These are phyloP conservation scores for Trichoderma sp. DNA, from an alignment of 2,329 filamentous ascomycete genomes.

Conservation along the genomic window DNA sequence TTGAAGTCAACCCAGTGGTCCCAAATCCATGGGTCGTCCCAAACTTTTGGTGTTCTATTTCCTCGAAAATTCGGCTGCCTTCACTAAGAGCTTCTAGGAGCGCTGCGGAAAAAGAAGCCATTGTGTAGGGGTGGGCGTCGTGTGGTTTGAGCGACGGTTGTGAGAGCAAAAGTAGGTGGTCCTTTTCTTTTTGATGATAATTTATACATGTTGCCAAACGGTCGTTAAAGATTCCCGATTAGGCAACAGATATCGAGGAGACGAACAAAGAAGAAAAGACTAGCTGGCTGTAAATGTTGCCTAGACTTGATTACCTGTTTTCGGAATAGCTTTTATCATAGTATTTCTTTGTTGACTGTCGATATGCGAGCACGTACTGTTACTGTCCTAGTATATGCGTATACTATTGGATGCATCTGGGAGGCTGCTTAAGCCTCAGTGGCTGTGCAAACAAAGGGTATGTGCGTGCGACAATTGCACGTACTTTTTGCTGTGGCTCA, in stretches of 20 bases:
- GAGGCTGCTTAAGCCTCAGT: background rate
- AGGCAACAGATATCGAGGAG: background rate
- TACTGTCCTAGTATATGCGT: background rate
- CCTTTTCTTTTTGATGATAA: background rate
- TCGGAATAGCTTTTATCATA: background rate
- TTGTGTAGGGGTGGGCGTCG: too few relatives aligned
- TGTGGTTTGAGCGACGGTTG: too few relatives aligned
- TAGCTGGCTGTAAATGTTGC: rapidly evolving
- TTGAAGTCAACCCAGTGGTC: too few relatives aligned
- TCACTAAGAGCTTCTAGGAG: too few relatives aligned
- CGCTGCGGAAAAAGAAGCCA: too few relatives aligned
- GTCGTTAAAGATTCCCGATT: background rate
- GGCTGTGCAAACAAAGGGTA: background rate
- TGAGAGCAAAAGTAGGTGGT: too few relatives aligned
- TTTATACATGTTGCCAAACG: background rate
- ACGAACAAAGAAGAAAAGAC: background rate
- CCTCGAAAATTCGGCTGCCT: too few relatives aligned
- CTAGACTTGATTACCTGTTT: background rate
- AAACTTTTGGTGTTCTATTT: too few relatives aligned
- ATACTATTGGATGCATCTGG: background rate
- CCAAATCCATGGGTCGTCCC: too few relatives aligned
- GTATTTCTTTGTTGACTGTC: background rate
- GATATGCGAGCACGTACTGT: background rate
- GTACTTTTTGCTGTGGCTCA: background rate
- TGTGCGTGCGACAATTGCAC: background rate